A percentile compares a stretch with the other conserved stretches of the same genome.
Evolutionary conservation across 2,329 filamentous ascomycete species (phyloP).

Genomic region (Pseudopithomyces chartarum): DNA sequence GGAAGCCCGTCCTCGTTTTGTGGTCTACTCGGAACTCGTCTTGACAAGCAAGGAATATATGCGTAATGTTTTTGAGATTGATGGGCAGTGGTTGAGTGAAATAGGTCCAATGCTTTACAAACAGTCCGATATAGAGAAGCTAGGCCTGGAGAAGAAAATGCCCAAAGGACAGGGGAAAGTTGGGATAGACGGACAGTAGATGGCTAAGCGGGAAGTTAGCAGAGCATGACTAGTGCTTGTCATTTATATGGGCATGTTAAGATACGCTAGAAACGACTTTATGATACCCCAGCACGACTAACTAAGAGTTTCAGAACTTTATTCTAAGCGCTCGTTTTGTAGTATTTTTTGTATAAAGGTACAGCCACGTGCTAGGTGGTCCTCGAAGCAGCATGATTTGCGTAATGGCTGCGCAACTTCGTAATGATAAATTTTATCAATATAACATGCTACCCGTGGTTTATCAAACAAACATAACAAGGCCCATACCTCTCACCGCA

Average conservation of each 20-base stretch:
- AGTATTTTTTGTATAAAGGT: too few relatives aligned
- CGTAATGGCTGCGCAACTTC: too few relatives aligned
- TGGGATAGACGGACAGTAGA: slow-evolving; percentile 4
- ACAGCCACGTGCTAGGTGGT: too few relatives aligned
- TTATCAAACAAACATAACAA: slow-evolving; percentile 39
- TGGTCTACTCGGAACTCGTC: slow-evolving; percentile 85
- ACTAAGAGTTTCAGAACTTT: too few relatives aligned
- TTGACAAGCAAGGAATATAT: slow-evolving; percentile 91
- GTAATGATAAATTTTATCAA: too few relatives aligned
- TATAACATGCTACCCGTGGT: not conserved
- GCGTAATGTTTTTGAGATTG: slow-evolving; percentile 82
- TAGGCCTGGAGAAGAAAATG: slow-evolving; percentile 78
- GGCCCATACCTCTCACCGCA: slow-evolving; percentile 51
- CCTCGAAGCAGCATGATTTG: not conserved
- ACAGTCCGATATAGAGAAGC: slow-evolving; percentile 80
- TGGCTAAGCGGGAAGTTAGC: not conserved
- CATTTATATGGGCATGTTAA: not conserved
- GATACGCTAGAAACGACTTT: too few relatives aligned
- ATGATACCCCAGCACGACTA: too few relatives aligned
- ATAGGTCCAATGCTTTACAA: slow-evolving; percentile 95
- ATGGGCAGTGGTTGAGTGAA: slow-evolving; percentile 83
- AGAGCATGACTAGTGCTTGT: not conserved
- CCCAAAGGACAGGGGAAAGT: slow-evolving; percentile 61
- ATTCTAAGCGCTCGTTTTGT: too few relatives aligned
- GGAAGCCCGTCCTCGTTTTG: slow-evolving; percentile 70